Base-by-base conservation (phyloP, 1,284 basidiomycete species). In the Hypsizygus ulmarius region DNA sequence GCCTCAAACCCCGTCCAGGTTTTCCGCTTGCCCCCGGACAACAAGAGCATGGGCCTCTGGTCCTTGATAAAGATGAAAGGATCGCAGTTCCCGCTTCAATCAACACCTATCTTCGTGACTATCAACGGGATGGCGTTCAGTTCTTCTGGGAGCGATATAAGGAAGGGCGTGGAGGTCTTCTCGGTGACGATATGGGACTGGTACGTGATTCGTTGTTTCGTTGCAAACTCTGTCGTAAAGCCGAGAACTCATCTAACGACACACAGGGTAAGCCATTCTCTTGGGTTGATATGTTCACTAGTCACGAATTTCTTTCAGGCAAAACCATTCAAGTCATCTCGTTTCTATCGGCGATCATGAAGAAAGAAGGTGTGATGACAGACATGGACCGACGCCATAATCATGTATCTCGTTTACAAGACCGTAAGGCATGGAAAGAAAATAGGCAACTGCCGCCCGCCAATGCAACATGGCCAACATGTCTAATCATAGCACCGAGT, bases 161-260 rank as follows among this genome's bases (percentile, higher is more conserved):
- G 11, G 69, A 82, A 54, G 74, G 72, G 0, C 67, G 75, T 38
- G 92, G 92, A 1, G 90, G 84, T 0, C 61, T 93, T 12, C 74
- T 94, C 1, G 91, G 90, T 12, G 92, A 95, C 62, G 92, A 95
- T 59, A 95, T 95, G 92, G 91, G 90, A 47, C 67, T 92, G 49
- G 87, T 88, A 61, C 62, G 79, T 74, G 43, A 48, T 40, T 29
- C 18, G 28, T 49, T 39, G n/a, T 29, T 45, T 18, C 16, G 28
- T 43, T 8, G 15, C 46, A 33, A 19, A 41, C 15, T 34, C 18
- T 33, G 29, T 15, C 32, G 19, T 48, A n/a, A 42, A 65, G 65
- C 65, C 65, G 45, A 56, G 52, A 51, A 5, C 25, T 15, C 10
- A 25, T 25, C 3, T 9, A 25, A 3, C 21, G 21, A 25, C 21